Base-by-base conservation (phyloP, 257 asterid species). In the Echium plantagineum region DNA sequence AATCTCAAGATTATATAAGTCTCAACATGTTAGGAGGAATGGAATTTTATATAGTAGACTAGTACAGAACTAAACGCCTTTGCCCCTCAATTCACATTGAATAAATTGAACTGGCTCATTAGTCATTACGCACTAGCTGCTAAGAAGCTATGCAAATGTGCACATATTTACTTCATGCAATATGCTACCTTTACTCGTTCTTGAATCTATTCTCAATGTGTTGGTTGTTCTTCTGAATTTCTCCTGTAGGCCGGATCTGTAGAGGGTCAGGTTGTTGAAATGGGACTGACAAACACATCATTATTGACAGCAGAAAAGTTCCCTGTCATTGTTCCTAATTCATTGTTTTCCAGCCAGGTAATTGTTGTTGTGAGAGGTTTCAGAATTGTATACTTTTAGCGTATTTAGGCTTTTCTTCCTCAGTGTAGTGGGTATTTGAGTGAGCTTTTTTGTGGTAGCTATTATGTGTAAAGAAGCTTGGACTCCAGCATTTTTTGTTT, bases 301-400 rank as follows among this genome's bases (percentile, higher is more conserved):
- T 73, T 93, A 80, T 74, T 93, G 70, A 84, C 94, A 64, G 83
- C 94, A 42, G 98, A 93, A 72, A 89, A 83, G 52, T 93, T 81
- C 75, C 97, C 97, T 0, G 94, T 81, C 57, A 63, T 76, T 9
- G 97, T 93, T 63, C 98, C 98, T 31, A 93, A 93, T 80, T 86
- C 98, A 65, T 69, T 93, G 60, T 86, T 93, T 74, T 78, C 94
- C 9, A 86, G 97, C 80, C 98, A 93, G 94, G 98, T 79, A 63
- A 57, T 54, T 47, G 52, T 51, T 48, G 56, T 62, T 6, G 69
- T 59, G 12, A 19, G 9, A 30, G 22, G 20, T 21, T 7, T 42
- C 30, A 13, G 4, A 5, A 9, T 21, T 18, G 3, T 9, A 32
- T 30, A 18, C 42, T 9, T n/a, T 47, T 24, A 19, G 30, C n/a